These are phyloP conservation scores for Barnettozyma vustinii DNA, from an alignment of 805 yeast genomes.

Conservation along the genomic window DNA sequence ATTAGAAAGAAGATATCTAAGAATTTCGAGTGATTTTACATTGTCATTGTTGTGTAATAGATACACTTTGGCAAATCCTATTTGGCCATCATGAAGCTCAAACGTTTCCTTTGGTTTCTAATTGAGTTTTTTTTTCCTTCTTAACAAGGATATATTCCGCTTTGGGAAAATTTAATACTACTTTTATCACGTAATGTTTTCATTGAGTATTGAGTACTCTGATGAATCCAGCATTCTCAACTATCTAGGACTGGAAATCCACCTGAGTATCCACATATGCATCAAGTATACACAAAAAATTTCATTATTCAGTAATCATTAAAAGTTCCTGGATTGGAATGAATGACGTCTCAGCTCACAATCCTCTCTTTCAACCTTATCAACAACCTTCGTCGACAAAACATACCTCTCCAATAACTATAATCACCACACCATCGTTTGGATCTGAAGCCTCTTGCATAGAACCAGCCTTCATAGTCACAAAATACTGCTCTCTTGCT, in stretches of 20 bases:
- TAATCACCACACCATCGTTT: conserved; percentile 60
- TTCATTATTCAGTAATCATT: background rate
- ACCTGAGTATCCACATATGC: too few species aligned
- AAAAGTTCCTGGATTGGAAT: too few species aligned
- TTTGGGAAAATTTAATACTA: background rate
- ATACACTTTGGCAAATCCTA: too few species aligned
- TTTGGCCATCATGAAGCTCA: background rate
- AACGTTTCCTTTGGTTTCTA: background rate
- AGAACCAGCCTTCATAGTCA: conserved; percentile 85
- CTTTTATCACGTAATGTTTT: too few species aligned
- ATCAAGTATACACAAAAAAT: background rate
- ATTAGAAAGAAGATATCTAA: background rate
- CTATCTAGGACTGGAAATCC: too few species aligned
- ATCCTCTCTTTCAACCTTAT: conserved; percentile 29
- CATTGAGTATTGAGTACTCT: too few species aligned
- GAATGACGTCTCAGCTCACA: background rate
- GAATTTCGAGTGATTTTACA: background rate
- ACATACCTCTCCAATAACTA: conserved; percentile 35
- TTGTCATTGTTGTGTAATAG: background rate
- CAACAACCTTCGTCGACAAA: conserved; percentile 70
- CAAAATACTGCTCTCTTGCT: conserved; percentile 6
- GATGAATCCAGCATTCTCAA: too few species aligned
- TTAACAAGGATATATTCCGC: background rate
- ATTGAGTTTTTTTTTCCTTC: background rate
- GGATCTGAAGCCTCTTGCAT: conserved; percentile 46